Percentiles rank a stretch among this genome's conserved stretches.
Conservation (phyloP, 768 basidiomycete genomes). For the Boletus sensibilis region DNA sequence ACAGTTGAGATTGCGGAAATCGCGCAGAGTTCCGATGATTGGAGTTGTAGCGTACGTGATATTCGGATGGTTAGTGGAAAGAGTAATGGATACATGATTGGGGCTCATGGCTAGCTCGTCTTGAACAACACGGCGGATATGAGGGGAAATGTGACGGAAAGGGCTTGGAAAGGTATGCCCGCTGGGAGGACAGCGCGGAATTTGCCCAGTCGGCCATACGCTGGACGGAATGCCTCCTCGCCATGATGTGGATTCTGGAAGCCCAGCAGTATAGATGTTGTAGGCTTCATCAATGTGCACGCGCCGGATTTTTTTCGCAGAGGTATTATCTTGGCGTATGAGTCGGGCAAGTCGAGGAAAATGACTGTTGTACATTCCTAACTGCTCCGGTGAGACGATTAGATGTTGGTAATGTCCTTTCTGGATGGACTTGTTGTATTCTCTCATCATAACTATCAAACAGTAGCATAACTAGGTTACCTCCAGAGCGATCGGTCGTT, state of each 20-base stretch:
- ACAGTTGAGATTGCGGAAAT: too few species aligned
- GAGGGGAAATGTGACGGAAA: constrained; percentile 3
- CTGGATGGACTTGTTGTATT: not conserved
- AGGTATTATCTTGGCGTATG: not conserved
- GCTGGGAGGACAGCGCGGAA: not conserved
- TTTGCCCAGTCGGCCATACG: not conserved
- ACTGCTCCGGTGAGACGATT: constrained; percentile 6
- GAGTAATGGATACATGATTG: too few species aligned
- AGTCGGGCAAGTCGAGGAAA: not conserved
- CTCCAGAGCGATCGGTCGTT: too few species aligned
- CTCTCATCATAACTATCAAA: not conserved
- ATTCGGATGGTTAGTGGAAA: not conserved
- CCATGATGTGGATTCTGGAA: constrained; percentile 1
- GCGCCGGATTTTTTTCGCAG: not conserved
- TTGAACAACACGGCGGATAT: not conserved
- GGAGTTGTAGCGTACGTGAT: not conserved
- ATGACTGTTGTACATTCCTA: constrained; percentile 1
- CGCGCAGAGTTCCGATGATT: too few species aligned
- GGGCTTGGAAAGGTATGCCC: not conserved
- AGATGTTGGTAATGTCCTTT: not conserved
- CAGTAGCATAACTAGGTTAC: too few species aligned
- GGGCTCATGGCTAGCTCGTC: not conserved
- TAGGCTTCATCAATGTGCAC: constrained; percentile 7
- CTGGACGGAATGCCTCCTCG: not conserved
- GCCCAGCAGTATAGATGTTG: constrained; percentile 4